Evolutionary conservation across 768 basidiomycete genomes (phyloP), one percentile per base, ranked within the genome.

Genomic region (Suillus subluteus): DNA sequence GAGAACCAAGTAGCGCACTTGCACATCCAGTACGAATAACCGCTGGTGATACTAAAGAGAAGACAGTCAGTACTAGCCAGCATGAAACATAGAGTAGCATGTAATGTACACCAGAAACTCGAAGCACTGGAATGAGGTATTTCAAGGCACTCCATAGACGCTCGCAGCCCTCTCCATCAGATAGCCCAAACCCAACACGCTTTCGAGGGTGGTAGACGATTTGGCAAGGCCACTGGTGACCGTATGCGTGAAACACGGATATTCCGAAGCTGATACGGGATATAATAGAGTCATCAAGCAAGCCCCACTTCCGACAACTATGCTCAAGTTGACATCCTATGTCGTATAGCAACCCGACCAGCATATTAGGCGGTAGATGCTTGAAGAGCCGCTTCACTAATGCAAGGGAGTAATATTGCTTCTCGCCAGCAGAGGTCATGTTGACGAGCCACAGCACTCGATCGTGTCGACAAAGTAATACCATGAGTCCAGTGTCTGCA

Each of bases 1-100:
- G 21, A 59, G 41, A 21, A 67, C 61, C 6, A 70, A 63, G 62
- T 73, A 66, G 50, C 61, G 55, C 3, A 76, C 62, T 66, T 79
- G 77, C 1, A 30, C 63, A 66, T 79, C 75, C 12, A 78, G 66
- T 0, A 70, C 66, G 58, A 71, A 76, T 2, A 78, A 66, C 5
- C 72, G 69, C 35, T 73, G 71, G 50, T 78, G 72, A 64, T 71
- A 74, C 74, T 75, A 32, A 18, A 52, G 62, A 6, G 58, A 35
- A 38, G 32, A 74, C 54, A 46, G 18, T 41, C 30, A 54, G 38
- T 21, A 41, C 8, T 74, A n/a, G n/a, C n/a, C n/a, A 62, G 66
- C 5, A 56, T 21, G 32, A 59, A 11, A 37, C 1, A 63, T 16
- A 48, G 1, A 30, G 38, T 30, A 15, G 50, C 4, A 44, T 23